These are phyloP conservation scores for Alternaria arborescens DNA, from an alignment of 2,329 filamentous ascomycete genomes.

Conservation along the genomic window DNA sequence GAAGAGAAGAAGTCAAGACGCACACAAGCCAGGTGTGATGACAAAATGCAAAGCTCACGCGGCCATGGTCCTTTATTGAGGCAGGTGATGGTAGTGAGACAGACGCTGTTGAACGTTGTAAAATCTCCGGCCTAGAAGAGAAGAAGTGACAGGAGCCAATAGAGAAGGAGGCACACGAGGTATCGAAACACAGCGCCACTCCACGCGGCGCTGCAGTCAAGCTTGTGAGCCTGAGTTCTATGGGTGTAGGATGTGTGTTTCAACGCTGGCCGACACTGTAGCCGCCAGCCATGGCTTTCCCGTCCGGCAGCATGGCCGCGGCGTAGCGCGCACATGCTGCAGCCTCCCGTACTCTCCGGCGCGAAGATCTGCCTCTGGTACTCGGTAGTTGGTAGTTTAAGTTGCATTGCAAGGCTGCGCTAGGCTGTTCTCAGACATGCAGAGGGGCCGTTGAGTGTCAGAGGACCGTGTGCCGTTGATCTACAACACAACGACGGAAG, in stretches of 20 bases:
- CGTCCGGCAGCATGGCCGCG: constrained; percentile 34
- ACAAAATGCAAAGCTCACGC: constrained; percentile 24
- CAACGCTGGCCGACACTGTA: constrained; percentile 47
- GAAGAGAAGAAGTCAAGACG: constrained; percentile 24
- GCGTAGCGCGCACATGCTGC: constrained; percentile 38
- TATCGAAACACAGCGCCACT: constrained; percentile 49
- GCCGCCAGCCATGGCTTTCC: constrained; percentile 41
- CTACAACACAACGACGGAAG: constrained; percentile 34
- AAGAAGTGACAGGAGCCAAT: constrained; percentile 47
- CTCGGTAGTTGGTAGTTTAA: constrained; percentile 16
- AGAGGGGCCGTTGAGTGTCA: constrained; percentile 26
- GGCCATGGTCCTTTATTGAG: constrained; percentile 44
- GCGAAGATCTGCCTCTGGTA: constrained; percentile 15
- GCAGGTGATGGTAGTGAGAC: constrained; percentile 42
- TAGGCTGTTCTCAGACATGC: constrained; percentile 24
- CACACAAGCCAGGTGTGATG: constrained; percentile 25
- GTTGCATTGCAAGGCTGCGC: constrained; percentile 20
- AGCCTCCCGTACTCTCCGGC: constrained; percentile 25
- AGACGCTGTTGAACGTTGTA: constrained; percentile 34
- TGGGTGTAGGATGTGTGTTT: constrained; percentile 47
- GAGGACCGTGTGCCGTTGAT: constrained; percentile 31
- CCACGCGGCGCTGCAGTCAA: constrained; percentile 42
- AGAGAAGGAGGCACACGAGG: constrained; percentile 29
- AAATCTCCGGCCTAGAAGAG: constrained; percentile 30
- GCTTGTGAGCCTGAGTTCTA: constrained; percentile 43